Conservation (phyloP, 2,329 filamentous ascomycete species). For the Xylariales sp. region DNA sequence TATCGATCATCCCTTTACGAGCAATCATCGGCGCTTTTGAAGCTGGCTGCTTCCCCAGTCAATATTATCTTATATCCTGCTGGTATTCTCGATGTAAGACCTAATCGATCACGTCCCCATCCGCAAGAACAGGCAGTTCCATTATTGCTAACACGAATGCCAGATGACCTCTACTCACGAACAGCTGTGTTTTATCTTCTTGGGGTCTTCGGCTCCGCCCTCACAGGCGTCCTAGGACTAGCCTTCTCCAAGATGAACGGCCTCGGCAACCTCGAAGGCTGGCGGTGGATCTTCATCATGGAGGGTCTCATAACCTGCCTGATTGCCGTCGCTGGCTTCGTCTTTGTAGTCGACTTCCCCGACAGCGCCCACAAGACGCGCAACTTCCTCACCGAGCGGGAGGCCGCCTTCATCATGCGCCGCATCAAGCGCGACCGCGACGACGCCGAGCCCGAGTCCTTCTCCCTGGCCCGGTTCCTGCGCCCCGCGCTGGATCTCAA, state of each 20-base stretch:
- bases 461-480: neutral
- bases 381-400: neutral
- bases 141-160: conserved; percentile 7
- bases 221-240: conserved; percentile 43
- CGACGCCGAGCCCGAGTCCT: neutral
- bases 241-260: conserved; percentile 45
- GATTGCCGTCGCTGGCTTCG: conserved; percentile 54
- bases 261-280: conserved; percentile 36
- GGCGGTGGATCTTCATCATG: conserved; percentile 44
- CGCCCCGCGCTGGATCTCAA: neutral
- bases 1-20: neutral
- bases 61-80: conserved; percentile 18
- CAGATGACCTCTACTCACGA: conserved; percentile 16
- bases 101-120: no score
- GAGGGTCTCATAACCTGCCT: conserved; percentile 55
- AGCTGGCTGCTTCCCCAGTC: conserved; percentile 24
- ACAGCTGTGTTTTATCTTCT: conserved; percentile 29
- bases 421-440: neutral
- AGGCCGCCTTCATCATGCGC: neutral
- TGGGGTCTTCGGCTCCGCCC: conserved; percentile 60
- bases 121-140: no score
- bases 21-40: neutral
- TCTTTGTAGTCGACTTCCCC: conserved; percentile 7
- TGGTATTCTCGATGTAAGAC: conserved; percentile 19
- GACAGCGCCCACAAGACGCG: neutral